Evolutionary conservation across 2,329 filamentous ascomycete genomes (phyloP).

Genomic region (Xylariaceae sp.): DNA sequence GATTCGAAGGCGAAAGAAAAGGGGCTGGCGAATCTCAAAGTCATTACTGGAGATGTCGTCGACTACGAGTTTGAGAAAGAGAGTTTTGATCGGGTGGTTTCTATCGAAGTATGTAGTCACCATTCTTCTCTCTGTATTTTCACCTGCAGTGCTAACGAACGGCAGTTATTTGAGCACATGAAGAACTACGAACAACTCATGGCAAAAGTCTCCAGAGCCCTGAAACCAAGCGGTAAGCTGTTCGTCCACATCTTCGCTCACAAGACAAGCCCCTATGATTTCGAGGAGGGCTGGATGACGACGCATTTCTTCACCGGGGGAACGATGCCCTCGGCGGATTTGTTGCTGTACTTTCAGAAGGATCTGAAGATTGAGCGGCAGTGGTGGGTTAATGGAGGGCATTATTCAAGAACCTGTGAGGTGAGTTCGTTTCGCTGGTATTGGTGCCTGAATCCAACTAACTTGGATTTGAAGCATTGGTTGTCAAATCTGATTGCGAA

Average conservation of each 20-base stretch:
- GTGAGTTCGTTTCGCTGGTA: constrained; percentile 33
- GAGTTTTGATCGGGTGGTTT: constrained; percentile 63
- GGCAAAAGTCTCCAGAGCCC: constrained; percentile 57
- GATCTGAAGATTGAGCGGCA: constrained; percentile 59
- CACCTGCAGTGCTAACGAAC: not conserved
- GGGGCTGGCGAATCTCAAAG: constrained; percentile 57
- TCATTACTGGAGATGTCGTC: constrained; percentile 66
- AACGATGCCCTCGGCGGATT: constrained; percentile 67
- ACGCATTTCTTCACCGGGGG: constrained; percentile 71
- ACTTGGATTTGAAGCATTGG: constrained; percentile 50
- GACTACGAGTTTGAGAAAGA: constrained; percentile 60
- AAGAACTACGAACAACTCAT: constrained; percentile 70
- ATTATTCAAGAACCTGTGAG: constrained; percentile 70
- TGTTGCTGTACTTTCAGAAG: constrained; percentile 65
- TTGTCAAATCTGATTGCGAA: constrained; percentile 57
- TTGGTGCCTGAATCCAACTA: not conserved
- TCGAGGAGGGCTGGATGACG: constrained; percentile 72
- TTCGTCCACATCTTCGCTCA: constrained; percentile 70
- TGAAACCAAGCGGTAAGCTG: constrained; percentile 63
- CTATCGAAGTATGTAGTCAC: constrained; percentile 54
- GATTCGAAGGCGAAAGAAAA: constrained; percentile 55
- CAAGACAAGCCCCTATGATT: constrained; percentile 65
- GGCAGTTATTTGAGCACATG: constrained; percentile 70
- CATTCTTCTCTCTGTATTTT: not conserved
- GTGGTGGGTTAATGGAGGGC: constrained; percentile 69